Evolutionary conservation across 148 eudicot genomes (phyloP), one percentile per base, ranked within the genome.

Genomic region (Persicaria tinctoria): DNA sequence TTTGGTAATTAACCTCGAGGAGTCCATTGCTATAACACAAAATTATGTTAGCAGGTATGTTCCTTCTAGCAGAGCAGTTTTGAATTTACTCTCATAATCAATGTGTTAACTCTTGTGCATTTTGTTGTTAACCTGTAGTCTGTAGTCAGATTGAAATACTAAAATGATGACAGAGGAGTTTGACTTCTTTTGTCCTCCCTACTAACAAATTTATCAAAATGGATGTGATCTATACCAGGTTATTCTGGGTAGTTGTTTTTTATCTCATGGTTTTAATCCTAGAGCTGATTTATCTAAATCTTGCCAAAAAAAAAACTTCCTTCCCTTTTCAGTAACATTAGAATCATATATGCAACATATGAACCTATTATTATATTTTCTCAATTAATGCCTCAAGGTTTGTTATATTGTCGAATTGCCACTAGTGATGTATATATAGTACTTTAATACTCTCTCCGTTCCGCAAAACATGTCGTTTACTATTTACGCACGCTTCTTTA

Each of bases 1-100:
- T 89, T 78, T 95, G 87, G 98, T 95, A 51, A 90, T 95, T 76
- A 95, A 92, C 81, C 86, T 95, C 14, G 97, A 95, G 82, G 97
- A 95, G 77, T 90, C 97, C 4, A 88, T 92, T 77, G 98, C 97
- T 79, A 95, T 92, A 79, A 95, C 97, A n/a, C 98, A 95, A 79
- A 95, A 95, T 78, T 92, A 78, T 85, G 98, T 90, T 74, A 95
- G 98, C 89, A 93, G 97, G 97, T 93, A 88, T 78, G 32, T 17
- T n/a, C 23, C 62, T 48, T 14, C 23, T 32, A 2, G 3, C 41
- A 32, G 5, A 17, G 32, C 12, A 3, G 6, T 66, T 17, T 10
- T 18, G 32, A 5, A 17, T 66, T 57, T 14, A 10, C 63, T 14
- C 63, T 20, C 63, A 7, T 57, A 10, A 32, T 32, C 41, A 32